These are phyloP conservation scores for Komagataella ulmi DNA, from an alignment of 805 yeast species.

Conservation along the genomic window DNA sequence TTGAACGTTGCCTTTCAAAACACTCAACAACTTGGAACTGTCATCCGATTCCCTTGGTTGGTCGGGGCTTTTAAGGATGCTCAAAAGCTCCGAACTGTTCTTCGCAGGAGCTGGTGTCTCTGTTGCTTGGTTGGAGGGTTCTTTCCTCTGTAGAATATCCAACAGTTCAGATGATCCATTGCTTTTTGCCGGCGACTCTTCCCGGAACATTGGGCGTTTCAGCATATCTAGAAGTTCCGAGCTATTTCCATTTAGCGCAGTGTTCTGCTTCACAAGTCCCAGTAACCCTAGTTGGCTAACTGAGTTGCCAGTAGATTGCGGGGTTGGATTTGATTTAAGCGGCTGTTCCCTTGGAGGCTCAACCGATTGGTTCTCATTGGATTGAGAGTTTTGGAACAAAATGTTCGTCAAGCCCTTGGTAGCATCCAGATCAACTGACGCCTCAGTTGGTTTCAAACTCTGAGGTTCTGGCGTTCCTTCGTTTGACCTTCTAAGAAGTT, in stretches of 20 bases:
- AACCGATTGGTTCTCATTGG: not conserved
- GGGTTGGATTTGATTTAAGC: not conserved
- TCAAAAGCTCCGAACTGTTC: not conserved
- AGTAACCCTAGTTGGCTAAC: not conserved
- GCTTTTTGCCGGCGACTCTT: not conserved
- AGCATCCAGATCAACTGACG: not conserved
- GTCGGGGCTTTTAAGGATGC: not conserved
- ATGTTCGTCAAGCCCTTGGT: not conserved
- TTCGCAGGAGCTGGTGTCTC: not conserved
- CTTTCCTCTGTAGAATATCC: not conserved
- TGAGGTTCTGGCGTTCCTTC: not conserved
- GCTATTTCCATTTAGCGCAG: not conserved
- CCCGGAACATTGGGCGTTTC: not conserved
- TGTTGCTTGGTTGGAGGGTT: not conserved
- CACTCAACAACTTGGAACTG: not conserved
- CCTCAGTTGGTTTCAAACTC: not conserved
- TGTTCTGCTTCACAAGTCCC: not conserved
- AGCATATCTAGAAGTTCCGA: not conserved
- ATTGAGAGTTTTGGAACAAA: not conserved
- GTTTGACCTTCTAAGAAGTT: not conserved
- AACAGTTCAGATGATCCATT: not conserved
- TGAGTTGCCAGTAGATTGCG: not conserved
- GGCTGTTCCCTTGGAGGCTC: not conserved
- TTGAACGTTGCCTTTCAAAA: not conserved
- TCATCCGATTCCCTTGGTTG: not conserved